These are phyloP conservation scores for Cercophora newfieldiana DNA, from an alignment of 495 filamentous ascomycete species.

Conservation along the genomic window DNA sequence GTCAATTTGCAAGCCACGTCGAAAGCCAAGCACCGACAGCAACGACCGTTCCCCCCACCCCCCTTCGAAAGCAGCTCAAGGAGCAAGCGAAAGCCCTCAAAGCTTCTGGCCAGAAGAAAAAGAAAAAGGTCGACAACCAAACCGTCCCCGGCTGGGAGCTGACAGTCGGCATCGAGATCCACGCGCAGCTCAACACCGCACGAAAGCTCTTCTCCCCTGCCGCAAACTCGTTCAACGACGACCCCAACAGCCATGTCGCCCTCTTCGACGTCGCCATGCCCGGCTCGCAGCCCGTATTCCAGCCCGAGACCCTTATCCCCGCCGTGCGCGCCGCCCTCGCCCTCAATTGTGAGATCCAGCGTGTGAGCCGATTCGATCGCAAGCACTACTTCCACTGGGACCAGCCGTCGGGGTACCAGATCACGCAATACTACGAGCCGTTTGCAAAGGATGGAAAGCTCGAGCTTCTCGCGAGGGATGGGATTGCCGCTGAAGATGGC, in stretches of 20 bases:
- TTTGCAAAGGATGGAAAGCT: slow-evolving; percentile 79
- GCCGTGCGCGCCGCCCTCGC: slow-evolving; percentile 87
- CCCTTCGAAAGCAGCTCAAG: slow-evolving; percentile 74
- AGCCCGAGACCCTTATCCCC: slow-evolving; percentile 79
- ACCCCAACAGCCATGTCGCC: slow-evolving; percentile 82
- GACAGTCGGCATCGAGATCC: slow-evolving; percentile 94
- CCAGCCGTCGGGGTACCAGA: slow-evolving; percentile 93
- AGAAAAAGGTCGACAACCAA: slow-evolving; percentile 50
- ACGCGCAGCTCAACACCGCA: slow-evolving; percentile 88
- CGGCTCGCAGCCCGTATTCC: slow-evolving; percentile 84
- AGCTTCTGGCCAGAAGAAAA: slow-evolving; percentile 38
- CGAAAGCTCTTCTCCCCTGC: slow-evolving; percentile 84
- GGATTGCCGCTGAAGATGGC: slow-evolving; percentile 70
- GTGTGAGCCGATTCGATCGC: slow-evolving; percentile 78
- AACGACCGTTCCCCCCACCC: slow-evolving; percentile 22
- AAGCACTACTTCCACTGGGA: slow-evolving; percentile 99
- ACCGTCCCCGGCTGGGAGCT: slow-evolving; percentile 74
- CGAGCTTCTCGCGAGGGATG: slow-evolving; percentile 70
- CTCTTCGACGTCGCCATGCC: slow-evolving; percentile 88
- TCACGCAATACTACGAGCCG: slow-evolving; percentile 92
- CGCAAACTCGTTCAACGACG: slow-evolving; percentile 61
- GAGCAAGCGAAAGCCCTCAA: slow-evolving; percentile 63
- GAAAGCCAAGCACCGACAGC: not conserved
- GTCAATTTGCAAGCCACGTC: not conserved
- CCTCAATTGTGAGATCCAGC: slow-evolving; percentile 74